phyloP scores from a whole-genome alignment of 352 stramenopile genomes.

The Phytophthora chlamydospora region DNA sequence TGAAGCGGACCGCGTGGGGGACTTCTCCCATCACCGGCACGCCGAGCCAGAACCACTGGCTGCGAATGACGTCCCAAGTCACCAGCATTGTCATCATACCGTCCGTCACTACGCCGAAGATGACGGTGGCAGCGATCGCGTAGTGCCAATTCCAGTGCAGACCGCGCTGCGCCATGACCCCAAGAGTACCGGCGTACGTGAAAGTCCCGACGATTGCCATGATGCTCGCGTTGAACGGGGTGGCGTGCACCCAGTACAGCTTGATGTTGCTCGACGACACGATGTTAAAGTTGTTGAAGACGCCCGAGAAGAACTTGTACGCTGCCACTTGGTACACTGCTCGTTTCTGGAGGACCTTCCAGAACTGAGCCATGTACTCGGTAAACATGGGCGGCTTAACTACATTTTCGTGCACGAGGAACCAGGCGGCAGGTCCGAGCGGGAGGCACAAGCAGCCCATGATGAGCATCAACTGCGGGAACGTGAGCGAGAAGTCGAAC shows the following conservation, averaged over 20 bases:
- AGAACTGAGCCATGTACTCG: constrained; percentile 52
- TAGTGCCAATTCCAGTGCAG: constrained; percentile 65
- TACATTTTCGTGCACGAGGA: constrained; percentile 36
- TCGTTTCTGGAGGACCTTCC: constrained; percentile 60
- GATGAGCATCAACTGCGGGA: constrained; percentile 57
- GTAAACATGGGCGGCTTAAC: constrained; percentile 33
- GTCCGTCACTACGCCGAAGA: constrained; percentile 49
- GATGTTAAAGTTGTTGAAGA: constrained; percentile 73
- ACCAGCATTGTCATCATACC: constrained; percentile 60
- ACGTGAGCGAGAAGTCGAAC: constrained; percentile 60
- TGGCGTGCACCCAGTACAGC: constrained; percentile 61
- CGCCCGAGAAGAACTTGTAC: constrained; percentile 70
- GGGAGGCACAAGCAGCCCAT: constrained; percentile 43
- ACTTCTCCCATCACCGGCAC: constrained; percentile 61
- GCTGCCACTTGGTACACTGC: constrained; percentile 63
- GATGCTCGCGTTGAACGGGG: constrained; percentile 60
- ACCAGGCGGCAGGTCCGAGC: constrained; percentile 38
- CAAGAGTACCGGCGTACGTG: constrained; percentile 52
- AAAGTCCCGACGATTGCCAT: constrained; percentile 60
- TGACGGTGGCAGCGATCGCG: constrained; percentile 49
- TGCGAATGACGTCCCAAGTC: constrained; percentile 56
- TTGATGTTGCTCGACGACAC: constrained; percentile 62
- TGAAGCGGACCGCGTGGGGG: constrained; percentile 56
- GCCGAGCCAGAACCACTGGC: constrained; percentile 69
- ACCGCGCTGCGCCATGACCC: constrained; percentile 50